Evolutionary conservation across 108 stramenopile genomes (phyloP).

Genomic region (Nitzschia palea): DNA sequence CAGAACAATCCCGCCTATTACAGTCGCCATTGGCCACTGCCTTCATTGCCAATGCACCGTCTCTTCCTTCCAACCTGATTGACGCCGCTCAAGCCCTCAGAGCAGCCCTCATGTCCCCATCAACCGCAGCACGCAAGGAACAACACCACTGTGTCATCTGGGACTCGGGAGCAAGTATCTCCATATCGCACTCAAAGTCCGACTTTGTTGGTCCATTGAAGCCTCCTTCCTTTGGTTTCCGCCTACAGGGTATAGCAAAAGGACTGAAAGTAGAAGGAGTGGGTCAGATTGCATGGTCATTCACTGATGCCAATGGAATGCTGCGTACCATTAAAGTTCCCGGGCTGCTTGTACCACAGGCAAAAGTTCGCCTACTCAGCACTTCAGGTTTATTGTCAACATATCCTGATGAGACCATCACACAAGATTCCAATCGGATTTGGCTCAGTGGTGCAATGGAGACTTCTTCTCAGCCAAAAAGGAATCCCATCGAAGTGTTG

Average conservation of each 20-base stretch:
- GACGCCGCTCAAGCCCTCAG: too few relatives aligned
- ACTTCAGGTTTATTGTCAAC: background rate
- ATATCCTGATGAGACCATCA: conserved; percentile 5
- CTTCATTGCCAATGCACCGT: too few relatives aligned
- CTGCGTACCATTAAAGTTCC: background rate
- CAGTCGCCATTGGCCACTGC: too few relatives aligned
- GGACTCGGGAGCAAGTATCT: conserved; percentile 33
- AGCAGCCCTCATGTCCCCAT: too few relatives aligned
- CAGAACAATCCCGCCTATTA: too few relatives aligned
- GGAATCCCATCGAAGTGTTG: background rate
- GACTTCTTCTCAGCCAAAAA: background rate
- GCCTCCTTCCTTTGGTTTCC: background rate
- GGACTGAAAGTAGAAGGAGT: conserved; percentile 7
- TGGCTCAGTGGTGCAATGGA: background rate
- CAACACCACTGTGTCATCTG: too few relatives aligned
- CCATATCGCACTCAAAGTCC: background rate
- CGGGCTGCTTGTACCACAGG: background rate
- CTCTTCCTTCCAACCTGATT: too few relatives aligned
- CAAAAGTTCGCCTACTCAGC: conserved; percentile 7
- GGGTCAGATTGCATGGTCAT: conserved; percentile 5
- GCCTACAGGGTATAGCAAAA: conserved; percentile 9
- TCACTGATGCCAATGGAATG: background rate
- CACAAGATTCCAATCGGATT: background rate
- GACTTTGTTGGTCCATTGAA: conserved; percentile 31
- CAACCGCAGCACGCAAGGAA: too few relatives aligned